A percentile compares a stretch with the other conserved stretches of the same genome.
Evolutionary conservation across 2,329 filamentous ascomycete genomes (phyloP).

Genomic region (Tolypocladium endophyticum): DNA sequence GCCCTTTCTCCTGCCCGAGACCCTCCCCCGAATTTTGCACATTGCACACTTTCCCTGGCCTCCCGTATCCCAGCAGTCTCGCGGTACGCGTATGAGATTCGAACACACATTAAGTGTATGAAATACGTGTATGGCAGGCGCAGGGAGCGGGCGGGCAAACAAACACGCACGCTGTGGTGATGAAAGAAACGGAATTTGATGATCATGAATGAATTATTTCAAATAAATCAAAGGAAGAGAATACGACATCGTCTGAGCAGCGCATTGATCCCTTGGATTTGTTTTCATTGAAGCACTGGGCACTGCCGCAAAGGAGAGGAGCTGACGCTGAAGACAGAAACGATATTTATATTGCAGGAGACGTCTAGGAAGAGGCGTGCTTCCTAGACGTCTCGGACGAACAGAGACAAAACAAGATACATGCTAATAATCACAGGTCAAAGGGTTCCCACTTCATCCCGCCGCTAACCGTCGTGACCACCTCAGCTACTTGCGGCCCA

Average conservation of each 20-base stretch:
- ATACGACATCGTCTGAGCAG: constrained; percentile 19
- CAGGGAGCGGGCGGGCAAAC: background rate
- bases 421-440: background rate
- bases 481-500: constrained; percentile 18
- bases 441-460: background rate
- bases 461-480: background rate
- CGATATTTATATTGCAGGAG: background rate
- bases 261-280: background rate
- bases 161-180: constrained; percentile 3
- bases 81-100: background rate
- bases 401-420: background rate
- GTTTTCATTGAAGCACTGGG: no score
- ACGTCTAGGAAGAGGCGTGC: background rate
- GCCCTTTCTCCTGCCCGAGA: background rate
- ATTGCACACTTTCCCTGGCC: background rate
- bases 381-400: no score
- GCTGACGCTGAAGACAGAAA: background rate
- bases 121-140: background rate
- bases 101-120: background rate
- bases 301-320: background rate
- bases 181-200: constrained; percentile 16
- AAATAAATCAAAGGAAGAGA: constrained; percentile 5
- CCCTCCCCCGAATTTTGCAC: no score
- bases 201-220: constrained; percentile 1
- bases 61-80: background rate